These are phyloP conservation scores for Yueomyces sinensis DNA, from an alignment of 805 yeast genomes.

Conservation along the genomic window DNA sequence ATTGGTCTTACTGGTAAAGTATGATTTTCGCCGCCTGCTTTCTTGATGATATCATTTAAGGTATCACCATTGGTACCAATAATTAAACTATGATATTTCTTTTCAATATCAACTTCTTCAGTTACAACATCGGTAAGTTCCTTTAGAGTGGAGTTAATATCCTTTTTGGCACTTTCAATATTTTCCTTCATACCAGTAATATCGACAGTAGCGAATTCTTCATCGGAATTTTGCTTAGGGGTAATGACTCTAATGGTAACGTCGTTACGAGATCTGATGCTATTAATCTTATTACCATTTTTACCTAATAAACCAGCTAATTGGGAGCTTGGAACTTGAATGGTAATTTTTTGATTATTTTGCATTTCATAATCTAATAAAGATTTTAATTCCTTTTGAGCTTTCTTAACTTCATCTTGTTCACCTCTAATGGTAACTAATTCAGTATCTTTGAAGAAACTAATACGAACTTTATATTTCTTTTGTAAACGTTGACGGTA, in stretches of 20 bases:
- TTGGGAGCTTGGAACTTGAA: constrained; percentile 59
- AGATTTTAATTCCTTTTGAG: constrained; percentile 72
- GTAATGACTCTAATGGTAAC: constrained; percentile 37
- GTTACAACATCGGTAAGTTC: constrained; percentile 51
- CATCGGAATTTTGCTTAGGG: constrained; percentile 30
- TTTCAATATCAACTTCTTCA: constrained; percentile 50
- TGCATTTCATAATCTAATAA: constrained; percentile 76
- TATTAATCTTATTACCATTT: constrained; percentile 69
- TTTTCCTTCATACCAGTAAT: constrained; percentile 68
- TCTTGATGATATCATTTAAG: constrained; percentile 56
- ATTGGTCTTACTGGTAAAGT: constrained; percentile 26
- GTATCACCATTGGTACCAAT: constrained; percentile 71
- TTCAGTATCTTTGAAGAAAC: constrained; percentile 58
- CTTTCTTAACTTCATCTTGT: constrained; percentile 72
- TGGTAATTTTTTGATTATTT: constrained; percentile 52
- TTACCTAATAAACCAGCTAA: constrained; percentile 83
- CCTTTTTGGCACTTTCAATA: constrained; percentile 58
- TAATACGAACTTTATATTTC: constrained; percentile 68
- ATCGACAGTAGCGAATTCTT: constrained; percentile 38
- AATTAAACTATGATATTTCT: constrained; percentile 58
- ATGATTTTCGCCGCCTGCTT: constrained; percentile 53
- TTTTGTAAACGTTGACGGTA: constrained; percentile 76
- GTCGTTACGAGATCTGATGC: constrained; percentile 49
- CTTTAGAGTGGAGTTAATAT: constrained; percentile 47
- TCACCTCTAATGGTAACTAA: constrained; percentile 69